Evolutionary conservation across 148 eudicot genomes (phyloP).

Genomic region (Spergularia bocconei): DNA sequence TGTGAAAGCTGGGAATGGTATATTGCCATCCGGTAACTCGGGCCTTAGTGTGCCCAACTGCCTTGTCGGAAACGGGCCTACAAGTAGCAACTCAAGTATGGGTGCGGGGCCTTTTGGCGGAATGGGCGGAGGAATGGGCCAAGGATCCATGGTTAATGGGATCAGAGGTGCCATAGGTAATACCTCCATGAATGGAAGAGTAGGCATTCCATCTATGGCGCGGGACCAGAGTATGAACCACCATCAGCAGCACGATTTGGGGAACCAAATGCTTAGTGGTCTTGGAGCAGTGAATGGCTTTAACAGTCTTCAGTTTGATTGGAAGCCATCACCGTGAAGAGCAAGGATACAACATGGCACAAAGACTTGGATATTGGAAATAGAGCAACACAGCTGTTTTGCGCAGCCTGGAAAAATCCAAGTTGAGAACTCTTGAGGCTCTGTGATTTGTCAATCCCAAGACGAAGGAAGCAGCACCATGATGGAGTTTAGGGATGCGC

Average conservation of each 20-base stretch:
- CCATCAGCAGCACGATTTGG: conserved; percentile 64
- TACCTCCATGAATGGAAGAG: conserved; percentile 72
- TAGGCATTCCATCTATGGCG: conserved; percentile 44
- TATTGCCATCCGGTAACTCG: conserved; percentile 33
- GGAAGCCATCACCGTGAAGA: conserved; percentile 62
- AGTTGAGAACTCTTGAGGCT: conserved; percentile 4
- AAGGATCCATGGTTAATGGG: conserved; percentile 58
- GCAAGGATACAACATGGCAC: background rate
- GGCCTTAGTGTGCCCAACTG: conserved; percentile 41
- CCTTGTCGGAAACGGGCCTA: conserved; percentile 48
- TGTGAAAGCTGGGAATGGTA: conserved; percentile 62
- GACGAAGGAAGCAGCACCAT: conserved; percentile 12
- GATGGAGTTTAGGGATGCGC: conserved; percentile 19
- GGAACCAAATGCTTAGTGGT: conserved; percentile 62
- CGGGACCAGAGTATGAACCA: conserved; percentile 59
- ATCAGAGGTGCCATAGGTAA: conserved; percentile 61
- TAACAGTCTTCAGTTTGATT: conserved; percentile 65
- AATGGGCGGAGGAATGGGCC: conserved; percentile 57
- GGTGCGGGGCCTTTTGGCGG: conserved; percentile 52
- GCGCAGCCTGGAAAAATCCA: conserved; percentile 10
- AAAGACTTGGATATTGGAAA: conserved; percentile 23
- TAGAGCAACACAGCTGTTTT: conserved; percentile 12
- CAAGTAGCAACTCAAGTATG: conserved; percentile 32
- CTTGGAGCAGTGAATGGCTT: conserved; percentile 76
- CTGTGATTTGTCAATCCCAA: conserved; percentile 18